Evolutionary conservation across 2,329 filamentous ascomycete genomes (phyloP), one percentile per base, ranked within the genome.

Genomic region (Aspergillus thermomutatus): DNA sequence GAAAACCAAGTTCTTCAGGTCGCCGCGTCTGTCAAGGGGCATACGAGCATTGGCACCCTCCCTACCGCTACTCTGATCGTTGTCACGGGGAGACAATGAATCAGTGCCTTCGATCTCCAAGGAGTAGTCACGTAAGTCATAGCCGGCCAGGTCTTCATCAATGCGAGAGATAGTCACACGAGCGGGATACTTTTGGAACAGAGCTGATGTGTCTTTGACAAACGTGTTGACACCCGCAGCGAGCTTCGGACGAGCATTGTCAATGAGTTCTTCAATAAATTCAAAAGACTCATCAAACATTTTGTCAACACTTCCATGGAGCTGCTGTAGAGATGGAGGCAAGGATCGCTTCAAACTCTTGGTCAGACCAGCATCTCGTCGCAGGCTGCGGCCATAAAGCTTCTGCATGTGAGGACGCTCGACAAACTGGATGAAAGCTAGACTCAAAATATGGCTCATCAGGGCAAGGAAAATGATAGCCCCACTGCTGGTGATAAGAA

Each of bases 341-440:
- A 99, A 79, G 10, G 92, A 91, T 61, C 89, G 87, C 73, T 91
- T 91, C 71, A 99, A 83, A 67, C 91, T 97, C 77, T 92, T 95
- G 57, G 92, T 93, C 41, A 99, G 82, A 50, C 94, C 94, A 10
- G 94, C 94, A 72, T 96, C 91, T 62, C 88, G 81, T 57, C 94
- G 88, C 48, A 99, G 80, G 65, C 87, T 88, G 65, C 87, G 83
- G 45, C 94, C 93, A 69, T 99, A 99, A 19, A 97, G 84, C 80
- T 96, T 97, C 73, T 96, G 90, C 92, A 99, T 97, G 73, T 99
- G 94, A 14, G 93, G 94, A 58, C 92, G 88, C 76, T 99, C 94
- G 9, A 99, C 90, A 63, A 93, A 90, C 57, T 96, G 90, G 54
- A 99, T 90, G 77, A 97, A 97, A 28, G 82, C 86, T 31, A 97